Percentiles rank a stretch among this genome's conserved stretches.
These are phyloP conservation scores for Astraeus odoratus DNA, from an alignment of 768 basidiomycete species.

Conservation along the genomic window DNA sequence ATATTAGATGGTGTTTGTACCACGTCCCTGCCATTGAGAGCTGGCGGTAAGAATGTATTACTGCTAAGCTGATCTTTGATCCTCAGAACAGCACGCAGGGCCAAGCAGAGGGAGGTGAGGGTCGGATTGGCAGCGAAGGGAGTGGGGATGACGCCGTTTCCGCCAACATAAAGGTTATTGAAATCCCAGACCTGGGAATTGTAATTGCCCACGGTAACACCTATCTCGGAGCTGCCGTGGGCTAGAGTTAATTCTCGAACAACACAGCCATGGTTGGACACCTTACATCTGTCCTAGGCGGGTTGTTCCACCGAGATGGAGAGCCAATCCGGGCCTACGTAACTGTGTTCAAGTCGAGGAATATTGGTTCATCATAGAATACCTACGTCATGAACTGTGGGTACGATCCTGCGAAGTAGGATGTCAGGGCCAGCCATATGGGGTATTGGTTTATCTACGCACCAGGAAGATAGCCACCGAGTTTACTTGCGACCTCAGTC, in stretches of 20 bases:
- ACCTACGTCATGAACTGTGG: constrained; percentile 25
- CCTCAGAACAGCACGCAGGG: too few species aligned
- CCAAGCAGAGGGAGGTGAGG: neutral
- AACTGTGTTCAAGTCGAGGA: too few species aligned
- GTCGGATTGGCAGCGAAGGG: constrained; percentile 20
- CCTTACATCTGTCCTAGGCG: neutral
- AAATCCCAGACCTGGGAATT: constrained; percentile 14
- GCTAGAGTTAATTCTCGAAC: neutral
- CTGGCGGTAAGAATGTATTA: too few species aligned
- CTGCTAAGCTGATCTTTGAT: too few species aligned
- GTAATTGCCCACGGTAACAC: constrained; percentile 19
- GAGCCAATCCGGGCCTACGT: constrained; percentile 10
- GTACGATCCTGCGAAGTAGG: constrained; percentile 8
- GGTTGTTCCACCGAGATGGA: constrained; percentile 9
- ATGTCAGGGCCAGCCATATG: too few species aligned
- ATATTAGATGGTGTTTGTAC: too few species aligned
- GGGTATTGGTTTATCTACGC: too few species aligned
- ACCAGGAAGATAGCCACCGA: neutral
- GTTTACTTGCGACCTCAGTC: too few species aligned
- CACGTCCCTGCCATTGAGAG: too few species aligned
- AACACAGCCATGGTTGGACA: neutral
- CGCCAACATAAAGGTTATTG: constrained; percentile 28
- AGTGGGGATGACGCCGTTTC: constrained; percentile 22
- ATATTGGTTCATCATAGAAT: too few species aligned
- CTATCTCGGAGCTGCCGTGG: constrained; percentile 10